These are phyloP conservation scores for Jackrogersella multiformis DNA, from an alignment of 495 filamentous ascomycete genomes.

Conservation along the genomic window DNA sequence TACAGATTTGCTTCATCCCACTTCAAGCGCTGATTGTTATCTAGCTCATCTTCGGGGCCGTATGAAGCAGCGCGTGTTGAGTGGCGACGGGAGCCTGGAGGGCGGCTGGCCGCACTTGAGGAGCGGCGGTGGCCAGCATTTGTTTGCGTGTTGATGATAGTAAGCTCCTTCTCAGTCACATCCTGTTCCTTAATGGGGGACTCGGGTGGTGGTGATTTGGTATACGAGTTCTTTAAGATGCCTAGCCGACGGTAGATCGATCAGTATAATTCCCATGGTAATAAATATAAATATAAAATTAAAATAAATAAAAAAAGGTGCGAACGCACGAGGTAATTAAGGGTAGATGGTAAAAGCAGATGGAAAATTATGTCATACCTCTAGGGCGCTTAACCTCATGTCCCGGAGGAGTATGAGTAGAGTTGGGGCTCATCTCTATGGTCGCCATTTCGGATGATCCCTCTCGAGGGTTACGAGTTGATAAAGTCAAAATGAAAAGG, in stretches of 20 bases:
- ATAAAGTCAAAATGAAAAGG: conserved; percentile 9
- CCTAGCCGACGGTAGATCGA: conserved; percentile 60
- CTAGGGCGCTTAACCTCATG: conserved; percentile 73
- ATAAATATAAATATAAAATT: too few species aligned
- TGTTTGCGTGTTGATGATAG: conserved; percentile 89
- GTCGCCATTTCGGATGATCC: conserved; percentile 50
- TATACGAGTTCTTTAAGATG: conserved; percentile 92
- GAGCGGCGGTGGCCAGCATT: conserved; percentile 92
- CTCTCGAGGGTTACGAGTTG: conserved; percentile 3
- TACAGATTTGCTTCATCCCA: conserved; percentile 99
- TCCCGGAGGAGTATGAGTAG: conserved; percentile 53
- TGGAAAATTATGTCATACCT: conserved; percentile 62
- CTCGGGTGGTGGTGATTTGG: conserved; percentile 61
- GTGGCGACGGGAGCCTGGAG: conserved; percentile 72
- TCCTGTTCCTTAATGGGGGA: conserved; percentile 54
- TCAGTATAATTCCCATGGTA: conserved; percentile 14
- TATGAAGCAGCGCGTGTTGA: conserved; percentile 60
- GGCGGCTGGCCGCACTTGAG: conserved; percentile 71
- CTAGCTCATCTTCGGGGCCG: conserved; percentile 52
- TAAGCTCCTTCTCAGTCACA: conserved; percentile 82
- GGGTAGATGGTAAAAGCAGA: background rate
- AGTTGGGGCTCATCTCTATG: conserved; percentile 45
- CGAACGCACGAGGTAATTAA: background rate
- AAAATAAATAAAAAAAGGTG: too few species aligned
- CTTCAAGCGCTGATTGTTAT: conserved; percentile 76